Evolutionary conservation across 1,284 basidiomycete genomes (phyloP).

Genomic region (Xerocomus cyaneibrunnescens): DNA sequence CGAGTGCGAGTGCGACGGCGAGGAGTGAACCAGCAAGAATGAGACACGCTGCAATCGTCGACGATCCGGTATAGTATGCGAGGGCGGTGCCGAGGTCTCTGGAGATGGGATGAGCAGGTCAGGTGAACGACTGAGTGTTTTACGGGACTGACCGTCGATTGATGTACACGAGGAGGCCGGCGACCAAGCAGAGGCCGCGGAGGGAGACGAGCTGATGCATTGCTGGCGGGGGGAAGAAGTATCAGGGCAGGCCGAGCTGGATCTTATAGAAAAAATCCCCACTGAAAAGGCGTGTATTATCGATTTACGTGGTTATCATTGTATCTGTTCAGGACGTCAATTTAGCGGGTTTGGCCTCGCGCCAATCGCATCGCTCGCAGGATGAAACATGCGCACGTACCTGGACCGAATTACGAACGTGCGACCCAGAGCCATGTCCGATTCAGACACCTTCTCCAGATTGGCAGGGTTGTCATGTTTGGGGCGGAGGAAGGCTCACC

Average conservation of each 20-base stretch:
- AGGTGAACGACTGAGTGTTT: background rate
- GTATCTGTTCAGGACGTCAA: background rate
- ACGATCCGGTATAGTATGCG: conserved; percentile 33
- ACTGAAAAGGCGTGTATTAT: background rate
- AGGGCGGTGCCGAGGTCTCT: conserved; percentile 22
- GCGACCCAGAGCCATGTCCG: background rate
- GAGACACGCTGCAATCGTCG: conserved; percentile 28
- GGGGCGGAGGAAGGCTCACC: no score
- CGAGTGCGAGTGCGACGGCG: conserved; percentile 24
- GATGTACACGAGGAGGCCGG: conserved; percentile 18
- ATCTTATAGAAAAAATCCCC: conserved; percentile 15
- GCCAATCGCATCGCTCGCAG: background rate
- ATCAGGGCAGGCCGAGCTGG: background rate
- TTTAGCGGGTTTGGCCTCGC: no score
- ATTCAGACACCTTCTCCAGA: no score
- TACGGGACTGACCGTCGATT: conserved; percentile 12
- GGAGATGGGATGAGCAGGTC: conserved; percentile 1
- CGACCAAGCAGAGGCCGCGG: conserved; percentile 21
- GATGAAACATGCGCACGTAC: background rate
- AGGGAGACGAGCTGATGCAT: conserved; percentile 12
- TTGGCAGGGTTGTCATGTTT: no score
- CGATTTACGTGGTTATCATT: background rate
- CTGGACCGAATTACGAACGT: background rate
- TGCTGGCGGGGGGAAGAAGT: background rate
- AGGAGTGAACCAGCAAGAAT: conserved; percentile 27